These are phyloP conservation scores for Porpolomopsis calyptriformis DNA, from an alignment of 768 basidiomycete genomes.

Conservation along the genomic window DNA sequence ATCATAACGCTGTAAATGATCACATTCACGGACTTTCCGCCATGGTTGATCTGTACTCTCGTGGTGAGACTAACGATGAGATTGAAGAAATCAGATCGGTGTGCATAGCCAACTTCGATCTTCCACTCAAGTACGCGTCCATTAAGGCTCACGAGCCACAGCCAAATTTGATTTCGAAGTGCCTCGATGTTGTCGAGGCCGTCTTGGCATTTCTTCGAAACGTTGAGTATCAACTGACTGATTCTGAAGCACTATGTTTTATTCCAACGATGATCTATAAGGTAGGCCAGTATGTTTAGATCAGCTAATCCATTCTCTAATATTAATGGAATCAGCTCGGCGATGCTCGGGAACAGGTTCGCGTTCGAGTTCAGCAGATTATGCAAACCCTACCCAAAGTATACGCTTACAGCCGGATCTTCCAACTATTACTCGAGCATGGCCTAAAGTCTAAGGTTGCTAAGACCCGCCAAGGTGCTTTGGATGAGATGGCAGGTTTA, in stretches of 20 bases:
- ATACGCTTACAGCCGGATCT: slow-evolving; percentile 87
- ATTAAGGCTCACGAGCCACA: slow-evolving; percentile 85
- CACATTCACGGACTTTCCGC: slow-evolving; percentile 66
- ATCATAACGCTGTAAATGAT: slow-evolving; percentile 92
- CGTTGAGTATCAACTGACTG: slow-evolving; percentile 68
- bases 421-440: slow-evolving; percentile 78
- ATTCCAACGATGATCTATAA: slow-evolving; percentile 85
- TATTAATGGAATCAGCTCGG: slow-evolving; percentile 57
- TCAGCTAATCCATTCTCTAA: neutral
- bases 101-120: slow-evolving; percentile 80
- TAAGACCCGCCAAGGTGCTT: slow-evolving; percentile 77
- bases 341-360: slow-evolving; percentile 77
- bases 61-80: slow-evolving; percentile 46
- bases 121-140: slow-evolving; percentile 88
- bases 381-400: slow-evolving; percentile 80
- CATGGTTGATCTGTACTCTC: slow-evolving; percentile 67
- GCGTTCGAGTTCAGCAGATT: slow-evolving; percentile 70
- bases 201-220: slow-evolving; percentile 66
- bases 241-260: slow-evolving; percentile 79
- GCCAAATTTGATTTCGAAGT: slow-evolving; percentile 78
- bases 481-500: slow-evolving; percentile 72
- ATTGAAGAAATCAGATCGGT: slow-evolving; percentile 37
- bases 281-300: slow-evolving; percentile 30
- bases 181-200: slow-evolving; percentile 77
- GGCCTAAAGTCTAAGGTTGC: slow-evolving; percentile 86